Conservation (phyloP, 106 monocot genomes). For the Ottelia alismoides region DNA sequence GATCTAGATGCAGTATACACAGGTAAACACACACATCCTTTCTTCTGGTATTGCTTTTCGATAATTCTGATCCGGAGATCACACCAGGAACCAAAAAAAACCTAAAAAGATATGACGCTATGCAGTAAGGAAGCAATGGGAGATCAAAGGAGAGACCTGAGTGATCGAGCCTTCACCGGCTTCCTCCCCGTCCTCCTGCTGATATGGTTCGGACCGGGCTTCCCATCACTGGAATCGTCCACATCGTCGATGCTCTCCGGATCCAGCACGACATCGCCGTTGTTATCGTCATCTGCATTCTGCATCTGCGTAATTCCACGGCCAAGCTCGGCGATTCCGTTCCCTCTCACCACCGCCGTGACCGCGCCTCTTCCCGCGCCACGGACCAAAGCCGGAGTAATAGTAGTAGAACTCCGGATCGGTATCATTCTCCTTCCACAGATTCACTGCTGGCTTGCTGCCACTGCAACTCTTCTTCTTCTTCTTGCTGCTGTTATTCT, state of each 20-base stretch:
- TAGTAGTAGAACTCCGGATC: slow-evolving; percentile 35
- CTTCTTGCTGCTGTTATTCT: too few species aligned
- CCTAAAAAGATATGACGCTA: too few species aligned
- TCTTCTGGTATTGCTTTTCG: too few species aligned
- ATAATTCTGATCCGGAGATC: too few species aligned
- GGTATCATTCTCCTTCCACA: not conserved
- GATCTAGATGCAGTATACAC: too few species aligned
- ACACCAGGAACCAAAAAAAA: too few species aligned
- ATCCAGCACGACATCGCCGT: slow-evolving; percentile 2
- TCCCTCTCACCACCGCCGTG: not conserved
- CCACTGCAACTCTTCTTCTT: slow-evolving; percentile 6
- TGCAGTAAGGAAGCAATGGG: too few species aligned
- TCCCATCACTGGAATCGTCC: not conserved
- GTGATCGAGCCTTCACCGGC: slow-evolving; percentile 28
- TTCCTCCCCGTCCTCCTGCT: slow-evolving; percentile 19
- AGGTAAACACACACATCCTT: too few species aligned
- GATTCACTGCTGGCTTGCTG: too few species aligned
- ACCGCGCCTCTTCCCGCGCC: slow-evolving; percentile 33
- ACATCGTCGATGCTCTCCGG: slow-evolving; percentile 2
- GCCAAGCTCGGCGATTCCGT: too few species aligned
- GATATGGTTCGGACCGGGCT: slow-evolving; percentile 1
- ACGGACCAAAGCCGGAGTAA: slow-evolving; percentile 39
- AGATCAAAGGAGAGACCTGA: slow-evolving; percentile 26
- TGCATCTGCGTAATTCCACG: too few species aligned
- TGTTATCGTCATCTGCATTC: not conserved